Base-by-base conservation (phyloP, 163 green algal genomes). In the Scenedesmus sp. region DNA sequence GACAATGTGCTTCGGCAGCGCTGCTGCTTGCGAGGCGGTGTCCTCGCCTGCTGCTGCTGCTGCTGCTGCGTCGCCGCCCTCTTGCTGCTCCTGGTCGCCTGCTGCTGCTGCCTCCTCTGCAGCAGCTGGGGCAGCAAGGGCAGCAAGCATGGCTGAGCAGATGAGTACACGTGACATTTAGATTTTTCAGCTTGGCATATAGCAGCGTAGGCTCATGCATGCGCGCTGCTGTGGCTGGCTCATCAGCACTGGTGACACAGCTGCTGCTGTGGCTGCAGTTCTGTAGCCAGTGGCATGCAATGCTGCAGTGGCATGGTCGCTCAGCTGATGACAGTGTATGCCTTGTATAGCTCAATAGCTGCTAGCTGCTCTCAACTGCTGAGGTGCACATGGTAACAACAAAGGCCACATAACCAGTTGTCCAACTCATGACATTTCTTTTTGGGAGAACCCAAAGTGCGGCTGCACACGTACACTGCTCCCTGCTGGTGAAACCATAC, bases 41-140 rank as follows among this genome's bases (percentile, higher is more conserved):
- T 54, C 59, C 20, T 56, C 52, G 9, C n/a, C 86, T 66, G 89
- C 64, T 88, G 88, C 88, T 88, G 26, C 81, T 86, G 64, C 46
- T 52, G 20, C 77, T 82, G 15, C 83, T 59, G 56, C 83, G 16
- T n/a, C 83, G 1, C n/a, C 74, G 20, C 18, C 85, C 23, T 73
- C 67, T 54, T 79, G 52, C 13, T 62, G 34, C 84, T 91, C 62
- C 23, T 84, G 67, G 57, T 86, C 82, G 66, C 18, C 85, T 18
- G 57, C 85, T 26, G 60, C 85, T 62, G 15, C 90, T 20, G 52
- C 85, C 52, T 56, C 57, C 66, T 54, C 70, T 66, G 76, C 79
- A 56, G 82, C 83, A 59, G 90, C 82, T 62, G 66, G 2, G 54
- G 23, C 20, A 62, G 5, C 16, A 46, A 57, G 6, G 83, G 20